These are phyloP conservation scores for Calonectria hongkongensis DNA, from an alignment of 2,329 filamentous ascomycete genomes.

Conservation along the genomic window DNA sequence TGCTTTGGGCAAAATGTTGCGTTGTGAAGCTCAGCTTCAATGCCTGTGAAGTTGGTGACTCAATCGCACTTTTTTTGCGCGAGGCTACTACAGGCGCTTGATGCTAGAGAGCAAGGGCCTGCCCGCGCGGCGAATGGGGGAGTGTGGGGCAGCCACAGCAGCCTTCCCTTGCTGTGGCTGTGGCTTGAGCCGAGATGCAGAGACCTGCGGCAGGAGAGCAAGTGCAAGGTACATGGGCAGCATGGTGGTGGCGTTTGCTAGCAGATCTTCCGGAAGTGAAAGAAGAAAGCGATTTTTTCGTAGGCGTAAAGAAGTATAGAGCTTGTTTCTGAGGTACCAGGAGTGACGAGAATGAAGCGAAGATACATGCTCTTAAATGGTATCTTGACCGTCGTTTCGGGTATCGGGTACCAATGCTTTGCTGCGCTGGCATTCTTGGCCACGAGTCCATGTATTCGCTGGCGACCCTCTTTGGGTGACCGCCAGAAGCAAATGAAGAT, in stretches of 20 bases:
- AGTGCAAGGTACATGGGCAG: constrained; percentile 18
- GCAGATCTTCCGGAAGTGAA: not conserved
- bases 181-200: constrained; percentile 20
- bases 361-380: constrained; percentile 1
- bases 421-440: constrained; percentile 32
- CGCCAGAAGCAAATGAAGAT: constrained; percentile 6
- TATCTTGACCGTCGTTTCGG: not conserved
- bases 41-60: constrained; percentile 49
- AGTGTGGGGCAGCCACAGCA: constrained; percentile 49
- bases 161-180: constrained; percentile 44
- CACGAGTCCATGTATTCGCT: constrained; percentile 3
- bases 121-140: constrained; percentile 36
- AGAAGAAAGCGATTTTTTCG: not conserved
- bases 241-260: not conserved
- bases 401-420: constrained; percentile 42
- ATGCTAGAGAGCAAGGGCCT: constrained; percentile 33
- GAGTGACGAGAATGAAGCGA: not conserved
- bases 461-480: constrained; percentile 25
- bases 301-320: not conserved
- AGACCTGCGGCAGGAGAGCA: constrained; percentile 12
- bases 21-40: constrained; percentile 38
- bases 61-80: constrained; percentile 55
- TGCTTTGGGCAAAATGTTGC: constrained; percentile 39
- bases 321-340: not conserved
- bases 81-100: constrained; percentile 50